Conservation (phyloP, 2,329 filamentous ascomycete genomes). For the Cadophora gregata region DNA sequence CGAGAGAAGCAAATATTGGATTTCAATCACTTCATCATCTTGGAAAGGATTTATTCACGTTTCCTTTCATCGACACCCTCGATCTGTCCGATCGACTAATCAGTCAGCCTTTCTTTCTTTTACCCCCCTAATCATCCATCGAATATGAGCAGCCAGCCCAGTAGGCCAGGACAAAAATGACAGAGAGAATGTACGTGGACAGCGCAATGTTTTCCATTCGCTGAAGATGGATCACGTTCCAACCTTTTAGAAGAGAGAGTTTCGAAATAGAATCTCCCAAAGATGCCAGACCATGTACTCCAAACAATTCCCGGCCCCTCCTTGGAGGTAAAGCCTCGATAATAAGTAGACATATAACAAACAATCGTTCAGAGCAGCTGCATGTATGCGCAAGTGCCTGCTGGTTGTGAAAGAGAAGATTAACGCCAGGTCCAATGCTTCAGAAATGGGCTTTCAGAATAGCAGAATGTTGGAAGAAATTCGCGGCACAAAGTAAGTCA, state of each 20-base stretch:
- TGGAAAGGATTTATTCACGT: neutral
- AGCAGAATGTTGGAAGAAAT: conserved; percentile 30
- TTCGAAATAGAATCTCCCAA: conserved; percentile 22
- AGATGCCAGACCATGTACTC: conserved; percentile 41
- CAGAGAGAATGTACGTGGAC: neutral
- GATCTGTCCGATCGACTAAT: neutral
- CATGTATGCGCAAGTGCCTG: conserved; percentile 31
- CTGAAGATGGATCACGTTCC: neutral
- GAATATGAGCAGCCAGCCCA: neutral
- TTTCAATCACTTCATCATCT: conserved; percentile 5
- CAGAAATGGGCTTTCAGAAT: conserved; percentile 28
- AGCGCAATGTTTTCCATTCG: conserved; percentile 4
- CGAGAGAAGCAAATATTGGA: too few relatives aligned
- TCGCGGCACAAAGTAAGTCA: conserved; percentile 24
- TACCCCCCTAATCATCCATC: conserved; percentile 12
- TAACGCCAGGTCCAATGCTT: conserved; percentile 39
- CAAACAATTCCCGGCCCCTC: conserved; percentile 37
- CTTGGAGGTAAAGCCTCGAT: conserved; percentile 26
- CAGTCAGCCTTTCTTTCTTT: neutral
- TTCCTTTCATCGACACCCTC: conserved; percentile 10
- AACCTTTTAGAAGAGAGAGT: conserved; percentile 10
- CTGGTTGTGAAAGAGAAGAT: conserved; percentile 30
- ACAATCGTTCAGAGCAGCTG: conserved; percentile 34
- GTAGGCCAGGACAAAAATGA: conserved; percentile 9
- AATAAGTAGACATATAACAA: conserved; percentile 38